Percentiles rank a stretch among this genome's conserved stretches.
Evolutionary conservation across 345 rosid species (phyloP).

Genomic region (Hypericum androsaemum): DNA sequence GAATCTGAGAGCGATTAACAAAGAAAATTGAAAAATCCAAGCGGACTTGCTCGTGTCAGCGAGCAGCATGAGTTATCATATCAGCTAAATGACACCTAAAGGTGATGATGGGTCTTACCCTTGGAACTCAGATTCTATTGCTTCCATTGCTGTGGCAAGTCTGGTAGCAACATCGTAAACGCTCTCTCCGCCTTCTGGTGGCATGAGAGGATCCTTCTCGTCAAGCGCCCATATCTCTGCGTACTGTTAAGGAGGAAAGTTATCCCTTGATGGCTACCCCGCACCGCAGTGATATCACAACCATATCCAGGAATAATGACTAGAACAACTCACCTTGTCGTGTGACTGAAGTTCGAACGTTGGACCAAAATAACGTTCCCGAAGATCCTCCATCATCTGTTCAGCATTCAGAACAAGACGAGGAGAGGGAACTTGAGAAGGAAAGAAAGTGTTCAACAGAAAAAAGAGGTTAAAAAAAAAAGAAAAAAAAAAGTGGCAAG

Average conservation of each 20-base stretch:
- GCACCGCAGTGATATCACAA: neutral
- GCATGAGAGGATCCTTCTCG: conserved; percentile 64
- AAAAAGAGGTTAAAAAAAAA: too few species aligned
- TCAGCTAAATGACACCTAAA: conserved; percentile 7
- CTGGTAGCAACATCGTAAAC: conserved; percentile 72
- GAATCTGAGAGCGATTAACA: too few species aligned
- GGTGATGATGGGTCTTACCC: conserved; percentile 31
- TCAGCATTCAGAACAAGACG: conserved; percentile 4
- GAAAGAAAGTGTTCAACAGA: neutral
- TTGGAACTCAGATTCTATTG: conserved; percentile 57
- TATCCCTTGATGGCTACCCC: neutral
- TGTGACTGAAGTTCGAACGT: conserved; percentile 67
- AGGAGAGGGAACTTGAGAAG: neutral
- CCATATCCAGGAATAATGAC: neutral
- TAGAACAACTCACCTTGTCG: conserved; percentile 50
- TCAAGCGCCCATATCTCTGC: conserved; percentile 78
- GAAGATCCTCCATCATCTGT: conserved; percentile 69
- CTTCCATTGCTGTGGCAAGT: conserved; percentile 44
- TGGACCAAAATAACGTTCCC: conserved; percentile 92
- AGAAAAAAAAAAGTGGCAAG: neutral
- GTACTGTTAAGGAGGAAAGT: conserved; percentile 32
- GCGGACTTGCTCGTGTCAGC: too few species aligned
- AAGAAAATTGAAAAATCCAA: too few species aligned
- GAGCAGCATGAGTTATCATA: too few species aligned
- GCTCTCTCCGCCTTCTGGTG: conserved; percentile 81